Evolutionary conservation across 1,284 basidiomycete genomes (phyloP).

Genomic region (Neonothopanus nambi): DNA sequence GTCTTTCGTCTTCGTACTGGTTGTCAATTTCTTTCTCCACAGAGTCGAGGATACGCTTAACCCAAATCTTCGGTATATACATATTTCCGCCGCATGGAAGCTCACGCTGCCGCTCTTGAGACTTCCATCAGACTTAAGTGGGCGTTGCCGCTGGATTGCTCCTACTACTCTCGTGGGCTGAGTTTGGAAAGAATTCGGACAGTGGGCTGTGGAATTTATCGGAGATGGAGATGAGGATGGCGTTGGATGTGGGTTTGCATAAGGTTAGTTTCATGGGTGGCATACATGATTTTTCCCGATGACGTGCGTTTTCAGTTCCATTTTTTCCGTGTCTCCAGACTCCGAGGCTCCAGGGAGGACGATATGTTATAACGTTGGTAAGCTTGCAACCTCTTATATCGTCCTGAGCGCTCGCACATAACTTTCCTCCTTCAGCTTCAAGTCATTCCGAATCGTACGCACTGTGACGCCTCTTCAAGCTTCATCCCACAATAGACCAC

Average conservation of each 20-base stretch:
- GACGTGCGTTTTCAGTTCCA: too few species aligned
- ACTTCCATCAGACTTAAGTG: slow-evolving; percentile 36
- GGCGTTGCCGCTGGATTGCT: slow-evolving; percentile 38
- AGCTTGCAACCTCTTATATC: too few species aligned
- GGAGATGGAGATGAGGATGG: slow-evolving; percentile 41
- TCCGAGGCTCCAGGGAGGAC: too few species aligned
- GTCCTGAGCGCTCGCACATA: too few species aligned
- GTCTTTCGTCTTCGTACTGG: too few species aligned
- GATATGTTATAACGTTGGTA: too few species aligned
- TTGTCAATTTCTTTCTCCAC: too few species aligned
- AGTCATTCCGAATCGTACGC: too few species aligned
- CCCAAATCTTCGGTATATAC: slow-evolving; percentile 35
- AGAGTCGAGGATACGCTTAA: not conserved
- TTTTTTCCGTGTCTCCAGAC: too few species aligned
- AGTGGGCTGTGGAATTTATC: slow-evolving; percentile 37
- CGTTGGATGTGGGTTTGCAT: slow-evolving; percentile 41
- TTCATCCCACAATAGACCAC: too few species aligned
- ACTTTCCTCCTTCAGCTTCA: too few species aligned
- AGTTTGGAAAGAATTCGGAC: slow-evolving; percentile 40
- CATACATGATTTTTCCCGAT: slow-evolving; percentile 29
- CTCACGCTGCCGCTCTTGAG: slow-evolving; percentile 38
- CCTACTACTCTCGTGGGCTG: slow-evolving; percentile 38
- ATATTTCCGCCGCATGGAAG: slow-evolving; percentile 42
- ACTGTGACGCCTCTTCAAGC: too few species aligned
- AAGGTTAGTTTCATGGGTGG: slow-evolving; percentile 19